Conservation (phyloP, 2,329 filamentous ascomycete species). For the Coniochaeta ligniaria region DNA sequence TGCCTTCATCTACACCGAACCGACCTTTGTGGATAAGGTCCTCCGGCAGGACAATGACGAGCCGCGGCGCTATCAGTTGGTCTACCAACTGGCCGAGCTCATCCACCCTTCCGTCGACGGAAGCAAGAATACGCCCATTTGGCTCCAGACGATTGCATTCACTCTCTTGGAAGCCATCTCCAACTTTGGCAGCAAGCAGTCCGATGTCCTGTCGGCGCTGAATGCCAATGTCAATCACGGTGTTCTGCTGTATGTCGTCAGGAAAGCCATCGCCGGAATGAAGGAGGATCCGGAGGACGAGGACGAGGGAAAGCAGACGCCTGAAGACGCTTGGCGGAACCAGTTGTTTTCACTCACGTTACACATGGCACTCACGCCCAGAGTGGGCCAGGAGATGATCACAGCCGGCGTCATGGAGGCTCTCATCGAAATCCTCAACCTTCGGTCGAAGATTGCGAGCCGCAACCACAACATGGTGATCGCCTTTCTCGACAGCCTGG, state of each 20-base stretch:
- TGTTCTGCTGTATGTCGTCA: slow-evolving; percentile 83
- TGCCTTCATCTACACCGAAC: slow-evolving; percentile 79
- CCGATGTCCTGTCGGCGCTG: slow-evolving; percentile 82
- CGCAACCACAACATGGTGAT: slow-evolving; percentile 79
- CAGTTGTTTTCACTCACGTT: slow-evolving; percentile 82
- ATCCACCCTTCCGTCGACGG: slow-evolving; percentile 75
- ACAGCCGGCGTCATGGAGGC: slow-evolving; percentile 85
- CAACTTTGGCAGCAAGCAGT: slow-evolving; percentile 65
- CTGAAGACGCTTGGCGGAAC: slow-evolving; percentile 82
- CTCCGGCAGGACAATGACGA: slow-evolving; percentile 85
- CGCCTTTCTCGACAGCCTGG: slow-evolving; percentile 79
- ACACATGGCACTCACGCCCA: slow-evolving; percentile 66
- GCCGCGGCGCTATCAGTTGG: slow-evolving; percentile 78
- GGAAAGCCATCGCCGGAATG: slow-evolving; percentile 84
- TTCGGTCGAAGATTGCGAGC: slow-evolving; percentile 75
- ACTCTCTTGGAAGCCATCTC: slow-evolving; percentile 79
- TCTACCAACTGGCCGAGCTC: slow-evolving; percentile 86
- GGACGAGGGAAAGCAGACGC: slow-evolving; percentile 52
- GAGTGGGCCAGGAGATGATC: slow-evolving; percentile 77
- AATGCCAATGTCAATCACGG: slow-evolving; percentile 96
- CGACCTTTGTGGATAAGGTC: slow-evolving; percentile 77
- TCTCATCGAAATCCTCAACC: slow-evolving; percentile 77
- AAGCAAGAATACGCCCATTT: slow-evolving; percentile 59
- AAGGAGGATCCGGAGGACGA: slow-evolving; percentile 46
- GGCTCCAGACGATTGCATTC: slow-evolving; percentile 76